Base-by-base conservation (phyloP, 192 early-diverging fungal species). In the Podila minutissima region DNA sequence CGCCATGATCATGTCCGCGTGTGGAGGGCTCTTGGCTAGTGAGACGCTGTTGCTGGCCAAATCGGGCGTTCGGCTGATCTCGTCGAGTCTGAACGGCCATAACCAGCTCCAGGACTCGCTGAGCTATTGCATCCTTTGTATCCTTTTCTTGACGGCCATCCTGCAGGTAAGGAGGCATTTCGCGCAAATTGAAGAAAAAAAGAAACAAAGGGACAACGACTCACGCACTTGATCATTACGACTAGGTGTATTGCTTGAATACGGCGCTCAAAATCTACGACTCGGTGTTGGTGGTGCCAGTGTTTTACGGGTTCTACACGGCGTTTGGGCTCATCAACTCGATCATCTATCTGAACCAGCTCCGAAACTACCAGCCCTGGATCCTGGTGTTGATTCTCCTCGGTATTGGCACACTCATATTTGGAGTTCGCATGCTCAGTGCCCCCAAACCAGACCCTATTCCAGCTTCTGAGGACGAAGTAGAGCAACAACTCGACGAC, bases 41-140 rank as follows among this genome's bases (percentile, higher is more conserved):
- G 84, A 90, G 55, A 90, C 89, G 1, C 70, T 90, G 29, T 68
- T 90, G 46, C 57, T 90, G 49, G 89, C 89, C 55, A 90, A 90
- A 69, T 86, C 85, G 31, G 89, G 89, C 22, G 55, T 81, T 48
- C 68, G 69, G 11, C 50, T 81, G 26, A 68, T 81, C 4, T 69
- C 62, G 2, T 81, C 71, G 9, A 64, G 71, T 2, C 4, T 81
- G 66, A 78, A 32, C 48, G 84, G 72, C 32, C 46, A 84, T 8
- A 82, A 87, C 73, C 89, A 90, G 66, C 88, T 90, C 63, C 85
- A 81, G 26, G 89, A 90, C 67, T 74, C 70, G 49, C 68, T 85
- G n/a, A 88, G 87, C 59, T 83, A 69, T 35, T 88, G 88, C 50
- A 88, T 90, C 46, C 59, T 90, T 2, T 67, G 85, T 33, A 74